These are phyloP conservation scores for Hypoxylon subgilvum DNA, from an alignment of 495 filamentous ascomycete genomes.

Conservation along the genomic window DNA sequence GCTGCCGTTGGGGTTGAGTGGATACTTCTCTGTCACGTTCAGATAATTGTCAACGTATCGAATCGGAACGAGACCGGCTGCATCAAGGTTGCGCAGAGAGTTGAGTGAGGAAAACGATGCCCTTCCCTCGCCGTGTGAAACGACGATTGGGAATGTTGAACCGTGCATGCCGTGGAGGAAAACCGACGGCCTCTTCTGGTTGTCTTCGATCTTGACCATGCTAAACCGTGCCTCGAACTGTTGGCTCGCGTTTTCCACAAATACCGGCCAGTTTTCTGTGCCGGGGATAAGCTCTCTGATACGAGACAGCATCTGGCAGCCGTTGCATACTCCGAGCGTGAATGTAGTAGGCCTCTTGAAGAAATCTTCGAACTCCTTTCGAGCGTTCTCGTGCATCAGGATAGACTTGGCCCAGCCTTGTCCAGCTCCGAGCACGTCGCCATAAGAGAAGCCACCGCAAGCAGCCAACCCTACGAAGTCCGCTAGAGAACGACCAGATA, in stretches of 20 bases:
- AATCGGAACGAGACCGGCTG: constrained; percentile 69
- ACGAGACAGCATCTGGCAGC: constrained; percentile 90
- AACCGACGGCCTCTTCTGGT: constrained; percentile 67
- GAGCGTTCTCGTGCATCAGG: constrained; percentile 76
- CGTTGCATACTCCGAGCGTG: constrained; percentile 94
- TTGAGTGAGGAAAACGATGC: constrained; percentile 69
- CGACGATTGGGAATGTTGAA: constrained; percentile 81
- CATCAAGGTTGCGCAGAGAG: constrained; percentile 62
- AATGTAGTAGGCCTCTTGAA: constrained; percentile 91
- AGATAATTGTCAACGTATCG: constrained; percentile 84
- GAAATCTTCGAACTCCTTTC: constrained; percentile 80
- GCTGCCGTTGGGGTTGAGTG: constrained; percentile 92
- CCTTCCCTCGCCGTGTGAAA: constrained; percentile 91
- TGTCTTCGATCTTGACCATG: constrained; percentile 83
- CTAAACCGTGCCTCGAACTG: constrained; percentile 91
- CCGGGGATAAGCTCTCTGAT: constrained; percentile 87
- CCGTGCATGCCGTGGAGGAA: constrained; percentile 93
- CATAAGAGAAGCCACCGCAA: constrained; percentile 96
- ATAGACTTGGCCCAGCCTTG: constrained; percentile 97
- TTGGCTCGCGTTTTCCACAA: constrained; percentile 82
- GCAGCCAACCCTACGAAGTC: constrained; percentile 88
- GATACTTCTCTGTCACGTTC: constrained; percentile 79
- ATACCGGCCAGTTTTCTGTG: constrained; percentile 81
- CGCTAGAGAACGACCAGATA: constrained; percentile 75
- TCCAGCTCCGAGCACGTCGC: constrained; percentile 93